phyloP scores from a whole-genome alignment of 768 basidiomycete genomes.

The Leccinellum luteum region DNA sequence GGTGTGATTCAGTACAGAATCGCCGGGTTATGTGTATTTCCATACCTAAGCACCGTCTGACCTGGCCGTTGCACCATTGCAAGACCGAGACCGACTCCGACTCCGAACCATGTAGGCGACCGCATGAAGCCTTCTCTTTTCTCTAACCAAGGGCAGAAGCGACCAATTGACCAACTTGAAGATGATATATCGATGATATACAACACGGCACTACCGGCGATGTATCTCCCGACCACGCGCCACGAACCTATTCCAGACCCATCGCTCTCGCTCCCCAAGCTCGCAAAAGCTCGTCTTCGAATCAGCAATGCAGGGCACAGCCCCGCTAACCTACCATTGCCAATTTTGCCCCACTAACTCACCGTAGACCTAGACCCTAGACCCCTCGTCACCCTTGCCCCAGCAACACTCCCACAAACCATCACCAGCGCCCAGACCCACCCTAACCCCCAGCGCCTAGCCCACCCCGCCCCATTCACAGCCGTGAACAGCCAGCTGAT shows the following conservation, averaged over 20 bases:
- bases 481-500: conserved; percentile 21
- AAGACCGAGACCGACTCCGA: too few species aligned
- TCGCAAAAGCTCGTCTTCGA: not conserved
- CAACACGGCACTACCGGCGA: not conserved
- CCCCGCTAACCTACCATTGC: not conserved
- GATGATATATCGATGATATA: too few species aligned
- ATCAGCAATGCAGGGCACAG: not conserved
- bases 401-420: conserved; percentile 1
- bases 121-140: too few species aligned
- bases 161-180: not conserved
- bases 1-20: not conserved
- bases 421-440: conserved; percentile 14
- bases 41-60: too few species aligned
- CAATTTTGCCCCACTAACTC: not conserved
- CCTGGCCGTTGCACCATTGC: too few species aligned
- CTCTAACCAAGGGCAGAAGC: too few species aligned
- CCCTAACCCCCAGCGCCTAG: not conserved
- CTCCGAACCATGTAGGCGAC: too few species aligned
- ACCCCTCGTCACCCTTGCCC: conserved; percentile 9
- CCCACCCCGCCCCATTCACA: conserved; percentile 11
- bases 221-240: not conserved
- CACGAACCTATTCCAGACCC: not conserved
- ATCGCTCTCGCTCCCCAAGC: not conserved
- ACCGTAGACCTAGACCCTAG: not conserved
- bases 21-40: too few species aligned